phyloP scores from a whole-genome alignment of 2,329 filamentous ascomycete genomes.

The Diplocarpon rosae region DNA sequence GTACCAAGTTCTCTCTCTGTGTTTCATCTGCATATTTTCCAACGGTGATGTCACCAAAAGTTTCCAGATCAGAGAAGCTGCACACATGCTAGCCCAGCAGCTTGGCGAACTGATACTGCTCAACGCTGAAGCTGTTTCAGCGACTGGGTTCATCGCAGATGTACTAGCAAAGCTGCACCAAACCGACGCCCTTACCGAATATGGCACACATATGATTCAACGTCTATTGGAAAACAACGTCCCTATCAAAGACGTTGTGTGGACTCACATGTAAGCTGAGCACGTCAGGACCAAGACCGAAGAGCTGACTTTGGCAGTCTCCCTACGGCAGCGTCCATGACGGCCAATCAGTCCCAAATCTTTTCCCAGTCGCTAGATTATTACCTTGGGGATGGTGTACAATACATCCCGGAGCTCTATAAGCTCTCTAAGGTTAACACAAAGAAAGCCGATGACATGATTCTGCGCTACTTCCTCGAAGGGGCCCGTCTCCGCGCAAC shows the following conservation, averaged over 20 bases:
- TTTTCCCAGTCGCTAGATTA: conserved; percentile 66
- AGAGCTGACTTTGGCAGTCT: conserved; percentile 13
- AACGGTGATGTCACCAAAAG: conserved; percentile 52
- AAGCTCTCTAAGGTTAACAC: conserved; percentile 44
- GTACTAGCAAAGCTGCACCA: conserved; percentile 35
- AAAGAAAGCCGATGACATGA: conserved; percentile 46
- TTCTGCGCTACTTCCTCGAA: conserved; percentile 59
- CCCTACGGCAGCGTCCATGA: conserved; percentile 54
- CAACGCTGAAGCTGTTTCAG: conserved; percentile 47
- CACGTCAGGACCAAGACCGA: background rate
- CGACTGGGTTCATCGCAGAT: conserved; percentile 43
- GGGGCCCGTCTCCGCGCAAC: conserved; percentile 57
- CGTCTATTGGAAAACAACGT: conserved; percentile 52
- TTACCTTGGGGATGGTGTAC: conserved; percentile 49
- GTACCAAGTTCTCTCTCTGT: conserved; percentile 49
- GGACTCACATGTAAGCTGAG: conserved; percentile 20
- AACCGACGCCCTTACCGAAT: conserved; percentile 45
- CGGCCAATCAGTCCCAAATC: conserved; percentile 60
- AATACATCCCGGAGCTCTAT: conserved; percentile 50
- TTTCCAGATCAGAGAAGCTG: conserved; percentile 50
- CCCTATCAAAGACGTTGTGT: conserved; percentile 51
- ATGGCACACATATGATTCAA: conserved; percentile 56
- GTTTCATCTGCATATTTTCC: conserved; percentile 56
- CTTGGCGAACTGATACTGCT: conserved; percentile 51
- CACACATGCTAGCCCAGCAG: conserved; percentile 44